Evolutionary conservation across 768 basidiomycete species (phyloP).

Genomic region (Russula lepida): DNA sequence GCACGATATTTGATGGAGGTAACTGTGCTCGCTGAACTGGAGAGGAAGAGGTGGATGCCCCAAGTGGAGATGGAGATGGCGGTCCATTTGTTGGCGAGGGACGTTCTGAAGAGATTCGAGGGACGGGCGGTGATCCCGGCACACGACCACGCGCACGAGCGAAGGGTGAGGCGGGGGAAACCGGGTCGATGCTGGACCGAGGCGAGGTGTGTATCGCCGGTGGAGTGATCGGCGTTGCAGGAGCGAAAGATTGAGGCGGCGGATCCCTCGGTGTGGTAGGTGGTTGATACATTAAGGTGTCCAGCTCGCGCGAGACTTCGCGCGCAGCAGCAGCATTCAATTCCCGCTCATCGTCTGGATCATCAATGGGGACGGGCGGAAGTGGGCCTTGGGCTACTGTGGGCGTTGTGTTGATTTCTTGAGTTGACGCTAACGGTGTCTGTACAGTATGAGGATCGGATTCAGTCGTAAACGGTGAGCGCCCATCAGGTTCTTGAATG

Average conservation of each 20-base stretch:
- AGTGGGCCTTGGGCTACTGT: background rate
- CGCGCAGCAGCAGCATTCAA: constrained; percentile 60
- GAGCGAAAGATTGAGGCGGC: constrained; percentile 20
- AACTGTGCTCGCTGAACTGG: constrained; percentile 4
- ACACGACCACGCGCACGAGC: constrained; percentile 5
- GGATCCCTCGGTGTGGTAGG: constrained; percentile 16
- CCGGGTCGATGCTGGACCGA: constrained; percentile 23
- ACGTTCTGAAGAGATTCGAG: background rate
- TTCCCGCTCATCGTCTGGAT: constrained; percentile 41
- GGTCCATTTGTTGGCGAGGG: background rate
- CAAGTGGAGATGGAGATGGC: background rate
- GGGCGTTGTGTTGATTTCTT: background rate
- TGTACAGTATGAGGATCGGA: background rate
- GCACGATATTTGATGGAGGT: constrained; percentile 5
- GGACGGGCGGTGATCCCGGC: constrained; percentile 3
- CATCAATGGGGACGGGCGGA: constrained; percentile 14
- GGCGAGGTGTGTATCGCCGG: constrained; percentile 3
- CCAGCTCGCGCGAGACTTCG: constrained; percentile 58
- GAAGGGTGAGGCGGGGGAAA: constrained; percentile 23
- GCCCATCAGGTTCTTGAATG: background rate
- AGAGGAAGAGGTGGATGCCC: background rate
- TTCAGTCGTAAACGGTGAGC: background rate
- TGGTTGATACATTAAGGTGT: constrained; percentile 41
- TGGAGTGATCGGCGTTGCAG: constrained; percentile 37
- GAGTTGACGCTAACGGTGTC: background rate